phyloP scores from a whole-genome alignment of 2,329 filamentous ascomycete genomes.

The Delphinella strobiligena region DNA sequence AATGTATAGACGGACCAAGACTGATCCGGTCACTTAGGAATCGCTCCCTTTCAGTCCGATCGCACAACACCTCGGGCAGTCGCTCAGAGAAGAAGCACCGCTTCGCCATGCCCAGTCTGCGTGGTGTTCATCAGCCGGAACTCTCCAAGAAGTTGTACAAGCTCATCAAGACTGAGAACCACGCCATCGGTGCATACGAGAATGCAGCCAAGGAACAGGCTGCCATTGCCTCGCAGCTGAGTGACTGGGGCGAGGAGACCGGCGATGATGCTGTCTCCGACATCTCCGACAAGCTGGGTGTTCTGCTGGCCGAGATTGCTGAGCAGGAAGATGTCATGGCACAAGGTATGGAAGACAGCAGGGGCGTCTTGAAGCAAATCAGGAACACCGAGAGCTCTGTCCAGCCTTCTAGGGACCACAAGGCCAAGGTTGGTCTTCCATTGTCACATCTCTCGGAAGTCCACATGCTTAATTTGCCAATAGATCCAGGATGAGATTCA shows the following conservation, averaged over 20 bases:
- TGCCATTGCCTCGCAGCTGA: conserved; percentile 78
- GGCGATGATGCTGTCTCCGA: conserved; percentile 78
- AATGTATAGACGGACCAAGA: neutral
- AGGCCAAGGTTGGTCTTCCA: conserved; percentile 49
- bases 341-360: conserved; percentile 74
- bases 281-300: conserved; percentile 89
- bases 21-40: conserved; percentile 9
- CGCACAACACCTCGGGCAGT: conserved; percentile 41
- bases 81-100: conserved; percentile 41
- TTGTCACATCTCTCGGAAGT: too few species aligned
- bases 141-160: conserved; percentile 79
- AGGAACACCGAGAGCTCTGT: conserved; percentile 93
- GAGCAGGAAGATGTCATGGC: conserved; percentile 88
- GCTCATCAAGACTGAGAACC: conserved; percentile 91
- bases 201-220: conserved; percentile 72
- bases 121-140: conserved; percentile 74
- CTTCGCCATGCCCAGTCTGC: conserved; percentile 78
- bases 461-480: neutral
- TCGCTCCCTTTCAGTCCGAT: conserved; percentile 62
- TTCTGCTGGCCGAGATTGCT: conserved; percentile 81
- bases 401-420: conserved; percentile 79
- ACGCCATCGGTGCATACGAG: conserved; percentile 74
- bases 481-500: conserved; percentile 81
- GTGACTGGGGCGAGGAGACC: conserved; percentile 91
- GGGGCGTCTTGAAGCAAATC: conserved; percentile 75